Evolutionary conservation across 2,329 filamentous ascomycete species (phyloP), one percentile per base, ranked within the genome.

Genomic region (Calonectria pauciramosa): DNA sequence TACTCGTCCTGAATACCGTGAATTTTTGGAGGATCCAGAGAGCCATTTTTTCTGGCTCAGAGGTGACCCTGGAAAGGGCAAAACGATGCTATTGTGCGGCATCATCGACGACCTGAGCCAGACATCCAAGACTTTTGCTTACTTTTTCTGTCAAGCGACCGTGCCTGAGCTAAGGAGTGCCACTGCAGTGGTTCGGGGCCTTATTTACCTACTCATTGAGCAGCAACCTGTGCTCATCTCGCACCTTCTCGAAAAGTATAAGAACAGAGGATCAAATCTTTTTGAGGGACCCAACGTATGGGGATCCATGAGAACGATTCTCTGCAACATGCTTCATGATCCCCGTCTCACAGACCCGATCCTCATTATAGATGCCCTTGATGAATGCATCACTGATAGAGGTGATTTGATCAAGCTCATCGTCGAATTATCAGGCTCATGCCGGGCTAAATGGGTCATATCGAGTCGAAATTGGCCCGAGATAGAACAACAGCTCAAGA

Each of bases 31-130:
- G 30, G 68, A 78, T 36, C 5, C 26, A 2, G 4, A 64, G 11
- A 76, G 74, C 18, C 32, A 23, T 2, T 60, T 84, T 13, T 77
- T 85, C 0, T 85, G 81, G 83, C 78, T 86, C 13, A 82, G 79
- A 34, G 84, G 83, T 8, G 81, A 82, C 41, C 82, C 83, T 0
- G 83, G 83, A 23, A 85, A 84, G 70, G 83, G 83, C 20, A 86
- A 86, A 72, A 85, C 83, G 0, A 85, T 85, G 83, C 76, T 85
- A 14, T 78, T 83, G 11, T 82, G 76, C 44, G 78, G 79, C 47
- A 81, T 82, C 63, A 78, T 82, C 34, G 60, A 83, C 26, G 20
- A 28, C 23, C 51, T 54, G 4, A 30, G 16, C 51, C 28, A 13
- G 16, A 54, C 5, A 1, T 28, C 23, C 51, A 30, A n/a, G 13